A percentile compares a stretch with the other conserved stretches of the same genome.
phyloP scores from a whole-genome alignment of 2,329 filamentous ascomycete species.

The Niveomyces coronatus region DNA sequence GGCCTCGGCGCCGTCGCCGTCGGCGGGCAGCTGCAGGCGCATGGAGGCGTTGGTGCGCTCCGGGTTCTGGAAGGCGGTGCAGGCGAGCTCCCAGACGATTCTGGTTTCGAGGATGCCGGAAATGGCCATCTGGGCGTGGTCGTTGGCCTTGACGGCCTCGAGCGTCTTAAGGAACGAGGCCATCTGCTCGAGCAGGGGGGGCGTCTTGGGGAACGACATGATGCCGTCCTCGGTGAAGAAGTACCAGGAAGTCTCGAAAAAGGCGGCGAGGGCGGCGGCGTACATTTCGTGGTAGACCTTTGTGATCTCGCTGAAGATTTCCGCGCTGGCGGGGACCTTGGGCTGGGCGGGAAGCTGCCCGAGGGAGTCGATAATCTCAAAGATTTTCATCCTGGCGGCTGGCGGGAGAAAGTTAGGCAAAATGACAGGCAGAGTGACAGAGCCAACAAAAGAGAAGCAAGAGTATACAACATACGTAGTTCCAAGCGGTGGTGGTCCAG shows the following conservation, averaged over 20 bases:
- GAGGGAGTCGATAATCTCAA: constrained; percentile 57
- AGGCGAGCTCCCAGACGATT: constrained; percentile 50
- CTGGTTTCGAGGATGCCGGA: constrained; percentile 46
- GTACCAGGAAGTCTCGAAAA: constrained; percentile 82
- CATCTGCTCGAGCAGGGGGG: constrained; percentile 54
- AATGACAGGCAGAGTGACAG: too few species aligned
- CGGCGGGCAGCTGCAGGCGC: constrained; percentile 30
- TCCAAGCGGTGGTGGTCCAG: constrained; percentile 1
- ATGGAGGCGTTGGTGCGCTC: constrained; percentile 25
- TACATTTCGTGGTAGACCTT: constrained; percentile 68
- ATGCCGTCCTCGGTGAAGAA: constrained; percentile 36
- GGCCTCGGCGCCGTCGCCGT: constrained; percentile 53
- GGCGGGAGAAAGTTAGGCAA: constrained; percentile 16
- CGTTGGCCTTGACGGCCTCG: constrained; percentile 36
- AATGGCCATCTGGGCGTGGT: constrained; percentile 41
- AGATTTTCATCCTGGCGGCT: constrained; percentile 60
- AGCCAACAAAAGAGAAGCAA: constrained; percentile 14
- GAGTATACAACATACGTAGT: background rate
- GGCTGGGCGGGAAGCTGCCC: constrained; percentile 49
- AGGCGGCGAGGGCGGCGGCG: constrained; percentile 59
- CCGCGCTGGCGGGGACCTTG: constrained; percentile 39
- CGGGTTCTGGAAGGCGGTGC: constrained; percentile 33
- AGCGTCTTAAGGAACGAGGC: constrained; percentile 51
- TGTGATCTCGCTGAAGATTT: constrained; percentile 54
- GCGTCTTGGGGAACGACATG: constrained; percentile 39